Base-by-base conservation (phyloP, 192 early-diverging fungal genomes). In the Mortierella alpina region DNA sequence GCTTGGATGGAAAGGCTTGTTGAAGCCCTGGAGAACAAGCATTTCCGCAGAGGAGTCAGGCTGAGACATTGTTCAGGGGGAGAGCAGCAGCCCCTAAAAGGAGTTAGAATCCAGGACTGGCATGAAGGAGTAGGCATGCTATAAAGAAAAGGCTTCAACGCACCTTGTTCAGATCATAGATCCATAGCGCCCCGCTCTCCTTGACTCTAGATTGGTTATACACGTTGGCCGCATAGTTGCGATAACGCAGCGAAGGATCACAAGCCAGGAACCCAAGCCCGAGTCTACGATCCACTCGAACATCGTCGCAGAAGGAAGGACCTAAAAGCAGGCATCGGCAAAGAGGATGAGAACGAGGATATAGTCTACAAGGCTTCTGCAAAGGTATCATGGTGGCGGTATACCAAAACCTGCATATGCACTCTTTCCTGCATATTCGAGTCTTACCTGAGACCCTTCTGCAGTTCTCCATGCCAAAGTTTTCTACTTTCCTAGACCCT, bases 121-220 rank as follows among this genome's bases (percentile, higher is more conserved):
- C 17, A 11, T 2, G 31, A 31, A 31, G 6, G 42, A 52, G 40
- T 31, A 20, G 22, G 45, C 9, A 1, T 31, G 31, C 31, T 31
- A 3, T 31, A 31, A 31, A 31, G n/a, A 31, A 31, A 1, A 31
- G 3, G 31, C 31, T 31, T 31, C 31, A 31, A 31, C 31, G 31
- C 67, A 79, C 75, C 75, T 79, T 79, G 52, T 60, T 79, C 44
- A 79, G 63, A 63, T 79, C 64, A 48, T 79, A 79, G 20, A 79
- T 23, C 75, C 75, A 79, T 31, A 79, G 64, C 15, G 75, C 75
- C n/a, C 75, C 75, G 20, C 67, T 40, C 20, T 79, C 75, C 18
- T 59, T 60, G 52, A 79, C 66, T 69, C 72, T 71, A 49, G 75
- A 57, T 48, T 79, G 68, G 31, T 79, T 63, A 72, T 62, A 79